Percentiles rank a stretch among this genome's conserved stretches.
These are phyloP conservation scores for Pseudogymnoascus sp. DNA, from an alignment of 2,329 filamentous ascomycete species.

Conservation along the genomic window DNA sequence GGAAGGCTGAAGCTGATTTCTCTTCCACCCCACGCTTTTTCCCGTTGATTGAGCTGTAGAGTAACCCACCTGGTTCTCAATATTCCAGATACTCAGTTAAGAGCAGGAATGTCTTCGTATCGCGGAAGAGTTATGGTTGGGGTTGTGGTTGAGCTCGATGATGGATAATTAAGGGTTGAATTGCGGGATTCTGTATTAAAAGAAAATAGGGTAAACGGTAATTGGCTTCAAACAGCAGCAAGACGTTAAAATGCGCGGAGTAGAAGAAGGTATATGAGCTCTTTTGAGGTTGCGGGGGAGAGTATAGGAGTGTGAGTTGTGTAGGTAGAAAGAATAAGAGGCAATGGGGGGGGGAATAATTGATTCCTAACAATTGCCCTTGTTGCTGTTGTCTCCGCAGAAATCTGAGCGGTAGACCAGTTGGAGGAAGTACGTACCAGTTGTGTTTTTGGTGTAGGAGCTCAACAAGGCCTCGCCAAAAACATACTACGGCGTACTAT, in stretches of 20 bases:
- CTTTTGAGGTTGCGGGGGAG: background rate
- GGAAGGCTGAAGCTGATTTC: background rate
- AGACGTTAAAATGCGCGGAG: background rate
- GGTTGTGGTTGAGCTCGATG: background rate
- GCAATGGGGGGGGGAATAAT: background rate
- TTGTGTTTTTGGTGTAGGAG: background rate
- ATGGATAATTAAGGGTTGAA: background rate
- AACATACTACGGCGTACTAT: background rate
- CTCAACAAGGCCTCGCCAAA: constrained; percentile 9
- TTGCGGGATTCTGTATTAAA: constrained; percentile 6
- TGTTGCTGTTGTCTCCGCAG: background rate
- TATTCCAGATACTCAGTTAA: constrained; percentile 30
- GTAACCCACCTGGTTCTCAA: constrained; percentile 3
- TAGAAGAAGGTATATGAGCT: constrained; percentile 5
- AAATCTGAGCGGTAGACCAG: background rate
- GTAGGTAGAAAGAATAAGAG: background rate
- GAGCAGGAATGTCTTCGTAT: constrained; percentile 25
- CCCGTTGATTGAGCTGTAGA: background rate
- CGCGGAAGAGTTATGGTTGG: background rate
- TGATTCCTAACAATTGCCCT: background rate
- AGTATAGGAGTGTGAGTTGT: background rate
- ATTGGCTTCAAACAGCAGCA: constrained; percentile 7
- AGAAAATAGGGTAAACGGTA: constrained; percentile 3
- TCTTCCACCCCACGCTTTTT: background rate
- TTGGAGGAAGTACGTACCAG: background rate